Percentiles rank a stretch among this genome's conserved stretches.
Evolutionary conservation across 768 basidiomycete genomes (phyloP).

Genomic region (Leccinum boreale): DNA sequence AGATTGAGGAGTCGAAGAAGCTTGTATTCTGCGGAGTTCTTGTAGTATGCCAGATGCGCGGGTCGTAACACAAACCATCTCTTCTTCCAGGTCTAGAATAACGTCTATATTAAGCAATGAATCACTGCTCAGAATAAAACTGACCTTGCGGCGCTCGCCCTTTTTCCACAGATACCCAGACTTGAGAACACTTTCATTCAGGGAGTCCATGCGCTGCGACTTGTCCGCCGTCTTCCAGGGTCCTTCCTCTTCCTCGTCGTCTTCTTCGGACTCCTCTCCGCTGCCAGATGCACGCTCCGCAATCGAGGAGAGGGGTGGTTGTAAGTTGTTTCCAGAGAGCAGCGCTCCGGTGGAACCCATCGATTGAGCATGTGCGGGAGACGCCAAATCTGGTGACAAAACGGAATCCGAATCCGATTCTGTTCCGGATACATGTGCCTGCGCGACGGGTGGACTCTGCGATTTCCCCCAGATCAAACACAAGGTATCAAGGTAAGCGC

Average conservation of each 20-base stretch:
- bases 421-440: slow-evolving; percentile 57
- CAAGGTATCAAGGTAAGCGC: not conserved
- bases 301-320: slow-evolving; percentile 68
- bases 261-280: slow-evolving; percentile 77
- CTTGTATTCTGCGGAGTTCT: slow-evolving; percentile 91
- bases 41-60: slow-evolving; percentile 94
- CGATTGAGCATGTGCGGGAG: slow-evolving; percentile 36
- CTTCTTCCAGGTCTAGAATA: slow-evolving; percentile 90
- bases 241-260: slow-evolving; percentile 63
- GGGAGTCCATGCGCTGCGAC: slow-evolving; percentile 42
- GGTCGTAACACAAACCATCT: slow-evolving; percentile 96
- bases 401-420: slow-evolving; percentile 87
- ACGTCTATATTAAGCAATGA: slow-evolving; percentile 3
- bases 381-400: slow-evolving; percentile 49
- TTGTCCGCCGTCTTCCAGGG: slow-evolving; percentile 60
- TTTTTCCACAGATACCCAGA: slow-evolving; percentile 97
- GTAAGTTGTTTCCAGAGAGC: slow-evolving; percentile 32
- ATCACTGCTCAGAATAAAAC: slow-evolving; percentile 17
- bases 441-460: slow-evolving; percentile 30
- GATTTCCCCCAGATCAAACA: slow-evolving; percentile 16
- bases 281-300: slow-evolving; percentile 69
- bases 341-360: slow-evolving; percentile 29
- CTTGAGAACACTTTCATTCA: slow-evolving; percentile 75
- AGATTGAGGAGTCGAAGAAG: slow-evolving; percentile 86
- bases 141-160: slow-evolving; percentile 93